Evolutionary conservation across 495 filamentous ascomycete genomes (phyloP).

Genomic region (Aspergillus conjunctus): DNA sequence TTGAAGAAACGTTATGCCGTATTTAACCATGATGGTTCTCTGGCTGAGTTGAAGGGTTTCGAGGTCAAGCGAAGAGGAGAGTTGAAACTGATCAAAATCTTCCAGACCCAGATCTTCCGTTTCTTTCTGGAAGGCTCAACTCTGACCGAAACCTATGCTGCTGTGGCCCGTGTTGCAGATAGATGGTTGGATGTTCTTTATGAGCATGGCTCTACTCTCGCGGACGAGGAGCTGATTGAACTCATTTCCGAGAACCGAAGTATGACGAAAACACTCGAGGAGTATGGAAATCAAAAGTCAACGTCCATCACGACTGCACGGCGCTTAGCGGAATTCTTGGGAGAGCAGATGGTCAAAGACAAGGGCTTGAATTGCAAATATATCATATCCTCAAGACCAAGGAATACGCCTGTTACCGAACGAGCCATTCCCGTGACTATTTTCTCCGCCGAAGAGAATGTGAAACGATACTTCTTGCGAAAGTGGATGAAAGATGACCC

Average conservation of each 20-base stretch:
- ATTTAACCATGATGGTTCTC: conserved; percentile 94
- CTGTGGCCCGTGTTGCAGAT: conserved; percentile 95
- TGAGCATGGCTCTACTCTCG: conserved; percentile 79
- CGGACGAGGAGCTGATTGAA: conserved; percentile 96
- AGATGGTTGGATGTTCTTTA: conserved; percentile 94
- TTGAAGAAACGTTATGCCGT: conserved; percentile 99
- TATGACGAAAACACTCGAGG: conserved; percentile 94
- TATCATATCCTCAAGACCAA: conserved; percentile 88
- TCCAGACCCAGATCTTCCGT: conserved; percentile 98
- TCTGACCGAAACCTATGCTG: conserved; percentile 82
- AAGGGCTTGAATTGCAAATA: conserved; percentile 99
- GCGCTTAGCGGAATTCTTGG: conserved; percentile 91
- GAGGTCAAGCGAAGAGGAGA: conserved; percentile 98
- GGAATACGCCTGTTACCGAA: conserved; percentile 90
- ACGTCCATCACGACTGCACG: conserved; percentile 98
- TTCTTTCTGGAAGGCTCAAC: conserved; percentile 94
- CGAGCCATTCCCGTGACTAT: conserved; percentile 94
- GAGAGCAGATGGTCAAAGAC: conserved; percentile 98
- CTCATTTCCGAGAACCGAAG: conserved; percentile 98
- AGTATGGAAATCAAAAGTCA: conserved; percentile 94
- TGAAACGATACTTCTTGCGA: conserved; percentile 85
- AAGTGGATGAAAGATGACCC: conserved; percentile 98
- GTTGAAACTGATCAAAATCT: conserved; percentile 99
- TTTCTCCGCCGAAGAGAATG: conserved; percentile 86
- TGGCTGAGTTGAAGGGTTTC: conserved; percentile 98